These are phyloP conservation scores for Malus asiatica DNA, from an alignment of 306 rosid species.

Conservation along the genomic window DNA sequence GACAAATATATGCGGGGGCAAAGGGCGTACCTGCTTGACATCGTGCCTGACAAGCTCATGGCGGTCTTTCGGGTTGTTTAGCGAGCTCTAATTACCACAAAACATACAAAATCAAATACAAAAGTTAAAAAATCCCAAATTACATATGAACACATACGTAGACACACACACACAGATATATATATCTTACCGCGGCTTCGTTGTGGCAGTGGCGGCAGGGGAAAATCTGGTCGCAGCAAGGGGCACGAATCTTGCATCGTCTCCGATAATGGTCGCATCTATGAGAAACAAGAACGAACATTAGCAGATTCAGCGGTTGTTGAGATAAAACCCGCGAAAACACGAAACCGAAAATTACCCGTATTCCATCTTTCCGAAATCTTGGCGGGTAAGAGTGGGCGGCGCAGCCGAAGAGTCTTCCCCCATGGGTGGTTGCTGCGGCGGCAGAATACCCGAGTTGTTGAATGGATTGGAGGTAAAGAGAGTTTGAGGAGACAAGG, in stretches of 20 bases:
- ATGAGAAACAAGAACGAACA: background rate
- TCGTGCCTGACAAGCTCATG: constrained; percentile 58
- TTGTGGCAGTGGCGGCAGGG: constrained; percentile 73
- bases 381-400: background rate
- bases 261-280: constrained; percentile 60
- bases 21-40: constrained; percentile 40
- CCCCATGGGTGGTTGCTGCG: background rate
- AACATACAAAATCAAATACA: background rate
- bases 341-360: constrained; percentile 22
- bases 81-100: constrained; percentile 35
- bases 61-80: constrained; percentile 38
- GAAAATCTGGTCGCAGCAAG: constrained; percentile 59
- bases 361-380: constrained; percentile 31
- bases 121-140: too few relatives aligned
- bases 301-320: background rate
- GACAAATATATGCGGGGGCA: background rate
- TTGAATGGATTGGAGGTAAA: background rate
- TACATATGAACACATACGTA: too few relatives aligned
- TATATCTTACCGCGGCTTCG: constrained; percentile 38
- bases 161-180: background rate
- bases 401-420: background rate
- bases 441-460: background rate
- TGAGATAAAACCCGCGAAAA: background rate
- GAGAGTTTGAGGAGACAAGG: background rate
- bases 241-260: constrained; percentile 64